These are phyloP conservation scores for Strobilomyces dryophilus DNA, from an alignment of 768 basidiomycete species.

Conservation along the genomic window DNA sequence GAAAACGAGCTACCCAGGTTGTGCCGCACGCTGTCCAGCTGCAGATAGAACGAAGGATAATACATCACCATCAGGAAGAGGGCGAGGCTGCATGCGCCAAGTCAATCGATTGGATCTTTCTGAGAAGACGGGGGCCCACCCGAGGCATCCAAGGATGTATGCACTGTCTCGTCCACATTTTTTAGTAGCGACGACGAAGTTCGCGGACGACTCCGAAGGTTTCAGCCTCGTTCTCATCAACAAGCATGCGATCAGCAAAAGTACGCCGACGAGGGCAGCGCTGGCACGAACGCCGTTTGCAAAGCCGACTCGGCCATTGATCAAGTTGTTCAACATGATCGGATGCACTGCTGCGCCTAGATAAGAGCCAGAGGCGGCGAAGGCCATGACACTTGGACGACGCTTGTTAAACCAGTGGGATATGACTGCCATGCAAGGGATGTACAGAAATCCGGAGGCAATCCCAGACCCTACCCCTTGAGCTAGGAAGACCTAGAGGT, in stretches of 20 bases:
- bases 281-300: too few relatives aligned
- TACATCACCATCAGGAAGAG: conserved; percentile 43
- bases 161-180: conserved; percentile 24
- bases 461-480: too few relatives aligned
- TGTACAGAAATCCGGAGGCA: conserved; percentile 44
- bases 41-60: conserved; percentile 58
- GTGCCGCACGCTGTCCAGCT: conserved; percentile 48
- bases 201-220: background rate
- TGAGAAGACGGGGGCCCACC: conserved; percentile 10
- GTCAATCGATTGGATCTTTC: background rate
- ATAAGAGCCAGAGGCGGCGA: conserved; percentile 54
- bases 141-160: too few relatives aligned
- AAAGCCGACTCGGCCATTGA: too few relatives aligned
- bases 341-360: conserved; percentile 58
- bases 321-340: too few relatives aligned
- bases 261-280: too few relatives aligned
- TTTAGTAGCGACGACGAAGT: conserved; percentile 20
- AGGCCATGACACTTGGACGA: conserved; percentile 48
- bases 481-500: conserved; percentile 43
- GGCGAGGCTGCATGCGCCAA: conserved; percentile 13
- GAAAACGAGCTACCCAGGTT: conserved; percentile 44
- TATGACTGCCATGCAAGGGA: conserved; percentile 46
- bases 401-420: too few relatives aligned
- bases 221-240: too few relatives aligned
- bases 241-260: too few relatives aligned